Conservation (phyloP, 306 rosid genomes). For the Hippophae gyantsensis region DNA sequence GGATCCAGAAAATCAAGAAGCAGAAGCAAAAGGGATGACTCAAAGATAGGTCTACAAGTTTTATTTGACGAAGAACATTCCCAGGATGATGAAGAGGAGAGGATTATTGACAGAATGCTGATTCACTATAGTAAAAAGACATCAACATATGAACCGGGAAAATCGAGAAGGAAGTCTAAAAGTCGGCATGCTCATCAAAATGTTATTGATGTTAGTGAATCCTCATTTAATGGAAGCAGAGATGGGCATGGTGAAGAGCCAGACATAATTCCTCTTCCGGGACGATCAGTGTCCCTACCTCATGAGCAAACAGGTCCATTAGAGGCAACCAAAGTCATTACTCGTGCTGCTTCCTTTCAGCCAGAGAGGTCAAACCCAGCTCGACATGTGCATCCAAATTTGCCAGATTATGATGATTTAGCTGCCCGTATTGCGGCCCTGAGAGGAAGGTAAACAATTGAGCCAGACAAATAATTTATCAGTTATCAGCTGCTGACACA, state of each 20-base stretch:
- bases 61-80: conserved; percentile 62
- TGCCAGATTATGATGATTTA: conserved; percentile 74
- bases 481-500: too few relatives aligned
- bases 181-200: conserved; percentile 42
- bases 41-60: conserved; percentile 60
- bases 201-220: conserved; percentile 22
- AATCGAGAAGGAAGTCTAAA: conserved; percentile 50
- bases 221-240: conserved; percentile 27
- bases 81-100: conserved; percentile 66
- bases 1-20: conserved; percentile 53
- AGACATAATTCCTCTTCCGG: conserved; percentile 27
- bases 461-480: not conserved
- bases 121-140: conserved; percentile 81
- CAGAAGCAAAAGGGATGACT: conserved; percentile 57
- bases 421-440: conserved; percentile 70
- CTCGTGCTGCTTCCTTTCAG: conserved; percentile 71
- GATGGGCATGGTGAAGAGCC: conserved; percentile 30
- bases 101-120: conserved; percentile 71
- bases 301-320: conserved; percentile 32
- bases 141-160: conserved; percentile 40
- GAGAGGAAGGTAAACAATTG: conserved; percentile 43
- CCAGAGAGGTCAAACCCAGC: conserved; percentile 48
- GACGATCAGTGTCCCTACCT: conserved; percentile 68
- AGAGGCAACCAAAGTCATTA: conserved; percentile 39
- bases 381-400: conserved; percentile 73